These are phyloP conservation scores for Gossypium arboreum DNA, from an alignment of 345 rosid genomes.

Conservation along the genomic window DNA sequence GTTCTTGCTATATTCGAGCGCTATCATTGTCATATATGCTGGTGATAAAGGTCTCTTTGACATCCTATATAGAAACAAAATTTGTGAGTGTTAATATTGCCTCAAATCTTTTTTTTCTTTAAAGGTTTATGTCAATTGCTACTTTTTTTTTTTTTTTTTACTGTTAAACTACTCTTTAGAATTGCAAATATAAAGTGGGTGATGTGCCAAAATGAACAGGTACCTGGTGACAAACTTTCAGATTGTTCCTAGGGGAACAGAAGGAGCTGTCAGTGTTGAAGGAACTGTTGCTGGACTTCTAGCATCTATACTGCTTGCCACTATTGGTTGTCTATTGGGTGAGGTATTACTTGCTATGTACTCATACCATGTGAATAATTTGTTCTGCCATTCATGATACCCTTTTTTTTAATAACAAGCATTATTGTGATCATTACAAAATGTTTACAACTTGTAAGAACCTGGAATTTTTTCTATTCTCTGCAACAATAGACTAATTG, in stretches of 20 bases:
- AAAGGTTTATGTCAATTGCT: neutral
- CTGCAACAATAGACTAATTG: neutral
- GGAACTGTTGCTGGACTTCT: slow-evolving; percentile 90
- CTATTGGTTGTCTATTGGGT: slow-evolving; percentile 54
- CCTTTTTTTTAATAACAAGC: neutral
- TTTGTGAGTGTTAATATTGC: neutral
- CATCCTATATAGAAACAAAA: neutral
- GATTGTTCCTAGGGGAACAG: slow-evolving; percentile 93
- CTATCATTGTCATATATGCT: neutral
- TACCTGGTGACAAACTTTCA: slow-evolving; percentile 80
- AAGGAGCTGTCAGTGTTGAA: slow-evolving; percentile 93
- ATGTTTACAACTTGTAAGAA: neutral
- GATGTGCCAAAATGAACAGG: slow-evolving; percentile 31
- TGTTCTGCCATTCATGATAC: neutral
- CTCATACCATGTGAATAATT: neutral
- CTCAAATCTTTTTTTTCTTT: neutral
- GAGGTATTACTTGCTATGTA: slow-evolving; percentile 45
- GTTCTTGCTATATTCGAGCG: neutral
- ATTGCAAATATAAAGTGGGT: neutral
- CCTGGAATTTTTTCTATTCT: neutral
- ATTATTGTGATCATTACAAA: neutral
- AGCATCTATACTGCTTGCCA: slow-evolving; percentile 73
- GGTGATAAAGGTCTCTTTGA: neutral
- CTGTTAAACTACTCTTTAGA: neutral
- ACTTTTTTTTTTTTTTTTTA: neutral